A percentile compares a stretch with the other conserved stretches of the same genome.
These are phyloP conservation scores for Skeletonema tropicum DNA, from an alignment of 108 stramenopile species.

Conservation along the genomic window DNA sequence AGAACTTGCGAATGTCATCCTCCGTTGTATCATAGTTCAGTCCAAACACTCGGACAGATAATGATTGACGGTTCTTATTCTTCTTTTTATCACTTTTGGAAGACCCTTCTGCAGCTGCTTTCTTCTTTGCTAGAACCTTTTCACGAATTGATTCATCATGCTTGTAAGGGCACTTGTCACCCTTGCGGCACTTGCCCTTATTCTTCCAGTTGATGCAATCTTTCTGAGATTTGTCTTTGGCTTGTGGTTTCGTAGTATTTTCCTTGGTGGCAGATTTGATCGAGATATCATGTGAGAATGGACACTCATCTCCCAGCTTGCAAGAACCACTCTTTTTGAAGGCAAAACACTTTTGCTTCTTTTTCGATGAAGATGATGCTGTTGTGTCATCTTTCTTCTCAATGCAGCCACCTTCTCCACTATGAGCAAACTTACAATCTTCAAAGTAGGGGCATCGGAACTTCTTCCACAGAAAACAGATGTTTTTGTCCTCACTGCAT, in stretches of 20 bases:
- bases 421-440: slow-evolving; percentile 74
- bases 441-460: slow-evolving; percentile 75
- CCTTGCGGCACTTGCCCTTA: slow-evolving; percentile 83
- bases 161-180: slow-evolving; percentile 63
- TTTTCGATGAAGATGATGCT: slow-evolving; percentile 8
- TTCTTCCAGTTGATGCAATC: slow-evolving; percentile 87
- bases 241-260: slow-evolving; percentile 6
- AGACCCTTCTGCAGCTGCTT: slow-evolving; percentile 8
- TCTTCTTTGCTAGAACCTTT: slow-evolving; percentile 48
- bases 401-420: slow-evolving; percentile 67
- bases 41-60: slow-evolving; percentile 80
- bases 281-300: slow-evolving; percentile 66
- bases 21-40: slow-evolving; percentile 76
- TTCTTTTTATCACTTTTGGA: slow-evolving; percentile 17
- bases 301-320: slow-evolving; percentile 68
- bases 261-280: background rate
- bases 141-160: slow-evolving; percentile 63
- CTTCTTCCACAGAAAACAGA: slow-evolving; percentile 72
- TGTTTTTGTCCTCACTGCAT: slow-evolving; percentile 23
- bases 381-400: slow-evolving; percentile 13
- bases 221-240: slow-evolving; percentile 24
- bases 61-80: slow-evolving; percentile 56
- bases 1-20: slow-evolving; percentile 62
- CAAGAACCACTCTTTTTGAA: slow-evolving; percentile 73
- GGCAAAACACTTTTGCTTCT: slow-evolving; percentile 72